Percentiles rank a stretch among this genome's conserved stretches.
Conservation (phyloP, 176 grass and related monocot genomes). For the Musa troglodytarum region DNA sequence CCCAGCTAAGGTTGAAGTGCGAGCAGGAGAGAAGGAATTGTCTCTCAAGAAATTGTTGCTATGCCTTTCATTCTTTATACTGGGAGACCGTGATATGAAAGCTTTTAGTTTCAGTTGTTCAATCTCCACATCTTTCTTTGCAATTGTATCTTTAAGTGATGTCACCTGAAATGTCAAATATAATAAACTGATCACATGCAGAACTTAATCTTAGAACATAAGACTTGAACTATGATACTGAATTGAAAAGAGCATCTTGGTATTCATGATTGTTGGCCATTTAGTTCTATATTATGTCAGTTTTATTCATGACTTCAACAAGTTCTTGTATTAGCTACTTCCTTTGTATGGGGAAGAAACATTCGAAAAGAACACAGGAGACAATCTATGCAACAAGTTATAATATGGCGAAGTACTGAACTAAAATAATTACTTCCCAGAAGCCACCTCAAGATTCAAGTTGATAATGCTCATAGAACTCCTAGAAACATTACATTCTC, state of each 20-base stretch:
- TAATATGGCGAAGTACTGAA: background rate
- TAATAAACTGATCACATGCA: background rate
- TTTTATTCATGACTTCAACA: background rate
- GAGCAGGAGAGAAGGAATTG: background rate
- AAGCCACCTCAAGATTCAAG: background rate
- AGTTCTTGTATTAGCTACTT: no score
- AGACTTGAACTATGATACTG: background rate
- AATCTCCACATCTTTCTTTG: conserved; percentile 16
- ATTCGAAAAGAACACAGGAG: no score
- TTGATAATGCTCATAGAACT: background rate
- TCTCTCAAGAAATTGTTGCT: background rate
- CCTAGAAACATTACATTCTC: background rate
- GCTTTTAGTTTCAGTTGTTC: conserved; percentile 7
- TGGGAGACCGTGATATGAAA: background rate
- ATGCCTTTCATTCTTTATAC: background rate
- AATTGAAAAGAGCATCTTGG: no score
- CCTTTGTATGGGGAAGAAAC: no score
- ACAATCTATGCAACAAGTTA: background rate
- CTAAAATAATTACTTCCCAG: background rate
- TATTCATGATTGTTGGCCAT: no score
- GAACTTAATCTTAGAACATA: background rate
- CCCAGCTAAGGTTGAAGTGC: background rate
- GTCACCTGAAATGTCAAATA: background rate
- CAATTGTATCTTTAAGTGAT: conserved; percentile 20
- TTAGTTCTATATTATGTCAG: background rate